Evolutionary conservation across 176 grass and related monocot genomes (phyloP), one percentile per base, ranked within the genome.

Genomic region (Avena eriantha): DNA sequence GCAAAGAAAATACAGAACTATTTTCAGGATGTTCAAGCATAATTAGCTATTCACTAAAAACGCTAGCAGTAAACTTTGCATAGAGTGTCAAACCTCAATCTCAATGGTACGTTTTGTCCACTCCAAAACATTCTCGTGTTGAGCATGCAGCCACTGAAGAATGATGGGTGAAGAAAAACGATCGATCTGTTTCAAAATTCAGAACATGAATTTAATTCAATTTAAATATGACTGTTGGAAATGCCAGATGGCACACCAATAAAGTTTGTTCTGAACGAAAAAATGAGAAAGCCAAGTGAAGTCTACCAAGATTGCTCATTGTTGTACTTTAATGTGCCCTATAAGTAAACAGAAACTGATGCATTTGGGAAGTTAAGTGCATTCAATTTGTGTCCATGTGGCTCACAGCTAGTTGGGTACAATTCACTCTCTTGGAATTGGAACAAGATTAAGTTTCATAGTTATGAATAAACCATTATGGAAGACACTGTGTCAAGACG

Each of bases 101-200:
- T 90, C 85, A 84, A 91, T 78, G 35, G 93, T 83, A 91, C 95
- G 95, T 75, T 84, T 89, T 86, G 95, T 92, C 95, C 95, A 97
- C 80, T 97, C 87, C 82, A 95, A 85, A 70, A 97, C 90, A 87
- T 93, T 95, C 36, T 93, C 89, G 31, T 98, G 91, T 87, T 98
- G 95, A 86, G 85, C 77, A 86, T 98, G 93, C 21, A 95, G 77
- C 95, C 95, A 98, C 71, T 98, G 87, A 66, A 98, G 95, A 95
- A 98, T 88, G 74, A 98, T 71, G 13, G 95, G 89, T 46, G 89
- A 90, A 92, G 88, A 93, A 72, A 95, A 88, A 56, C 60, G 56
- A 46, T 48, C 35, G 45, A 94, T 82, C 92, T 94, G 90, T 84
- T 88, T 57, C 22, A 55, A 59, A 87, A 87, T 87, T 94, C 71